Base-by-base conservation (phyloP, 2,329 filamentous ascomycete species). In the Sarocladium kiliense region DNA sequence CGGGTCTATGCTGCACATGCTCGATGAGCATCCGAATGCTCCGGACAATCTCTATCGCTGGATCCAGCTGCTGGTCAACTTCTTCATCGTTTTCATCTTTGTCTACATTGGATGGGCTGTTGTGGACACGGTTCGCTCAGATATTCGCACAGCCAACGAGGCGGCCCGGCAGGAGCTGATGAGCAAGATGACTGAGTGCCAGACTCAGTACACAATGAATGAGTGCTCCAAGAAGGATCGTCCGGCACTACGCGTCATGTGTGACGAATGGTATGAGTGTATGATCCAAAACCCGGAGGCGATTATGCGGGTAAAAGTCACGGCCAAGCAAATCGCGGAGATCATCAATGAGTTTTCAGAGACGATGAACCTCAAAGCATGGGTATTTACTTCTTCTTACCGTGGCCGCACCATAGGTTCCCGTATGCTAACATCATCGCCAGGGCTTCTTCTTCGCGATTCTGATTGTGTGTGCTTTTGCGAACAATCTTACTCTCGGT, bases 311-410 rank as follows among this genome's bases (percentile, higher is more conserved):
- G 87, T 93, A 41, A 87, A 86, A 64, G 84, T 96, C 37, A 90
- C 88, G 18, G 92, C 91, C 4, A 87, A 89, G 65, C 94, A 92
- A 25, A 88, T 97, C 66, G 93, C 93, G 1, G 85, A 91, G 65
- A 96, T 99, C 39, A 87, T 97, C 70, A 97, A 97, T 68, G 87
- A 88, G 64, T 97, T 97, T 68, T 86, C 96, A 3, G 91, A 96
- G 63, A 86, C 89, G 5, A 92, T 97, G 70, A 91, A 88, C 60
- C 87, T 90, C 71, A 97, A 97, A 71, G 78, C 80, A 10, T 80
- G 79, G 73, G 80, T 82, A 70, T 68, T 23, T 18, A 3, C 23
- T 26, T n/a, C 47, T 6, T 27, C 14, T n/a, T 56, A 55, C 21
- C 3, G 3, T 11, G 16, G 18, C 11, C 5, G 4, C 18, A 55